These are phyloP conservation scores for Teratosphaeria gauchensis DNA, from an alignment of 2,329 filamentous ascomycete genomes.

Conservation along the genomic window DNA sequence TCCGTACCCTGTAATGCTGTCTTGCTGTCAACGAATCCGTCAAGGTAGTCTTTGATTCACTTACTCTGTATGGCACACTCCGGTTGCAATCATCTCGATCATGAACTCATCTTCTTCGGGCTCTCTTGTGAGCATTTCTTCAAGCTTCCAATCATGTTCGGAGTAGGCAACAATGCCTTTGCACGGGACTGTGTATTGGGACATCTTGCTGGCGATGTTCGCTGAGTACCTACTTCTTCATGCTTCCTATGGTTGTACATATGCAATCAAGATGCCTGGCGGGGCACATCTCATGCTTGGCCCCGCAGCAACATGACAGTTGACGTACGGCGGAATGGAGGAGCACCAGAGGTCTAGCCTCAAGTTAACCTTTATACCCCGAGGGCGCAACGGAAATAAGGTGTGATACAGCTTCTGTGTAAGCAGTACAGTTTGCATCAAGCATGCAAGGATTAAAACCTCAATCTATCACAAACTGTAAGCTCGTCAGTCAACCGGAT, in stretches of 20 bases:
- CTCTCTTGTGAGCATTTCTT: slow-evolving; percentile 7
- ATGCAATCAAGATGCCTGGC: neutral
- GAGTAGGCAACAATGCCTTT: slow-evolving; percentile 1
- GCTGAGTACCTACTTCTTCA: neutral
- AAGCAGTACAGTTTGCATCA: neutral
- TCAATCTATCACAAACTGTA: neutral
- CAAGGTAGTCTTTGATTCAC: neutral
- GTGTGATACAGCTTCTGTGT: neutral
- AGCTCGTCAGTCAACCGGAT: neutral
- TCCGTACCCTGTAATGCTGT: neutral
- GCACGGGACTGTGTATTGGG: neutral
- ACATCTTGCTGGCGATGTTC: neutral
- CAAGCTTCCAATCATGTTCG: neutral
- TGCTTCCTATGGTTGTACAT: neutral
- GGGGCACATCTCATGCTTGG: neutral
- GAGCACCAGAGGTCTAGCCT: neutral
- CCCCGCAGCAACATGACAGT: neutral
- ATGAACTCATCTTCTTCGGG: slow-evolving; percentile 15
- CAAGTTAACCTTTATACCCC: neutral
- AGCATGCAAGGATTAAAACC: neutral
- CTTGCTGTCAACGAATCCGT: neutral
- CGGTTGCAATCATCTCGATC: slow-evolving; percentile 19
- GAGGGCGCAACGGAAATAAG: neutral
- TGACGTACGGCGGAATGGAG: neutral
- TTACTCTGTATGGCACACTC: slow-evolving; percentile 17